Conservation (phyloP, 257 asterid genomes). For the Petrea volubilis region DNA sequence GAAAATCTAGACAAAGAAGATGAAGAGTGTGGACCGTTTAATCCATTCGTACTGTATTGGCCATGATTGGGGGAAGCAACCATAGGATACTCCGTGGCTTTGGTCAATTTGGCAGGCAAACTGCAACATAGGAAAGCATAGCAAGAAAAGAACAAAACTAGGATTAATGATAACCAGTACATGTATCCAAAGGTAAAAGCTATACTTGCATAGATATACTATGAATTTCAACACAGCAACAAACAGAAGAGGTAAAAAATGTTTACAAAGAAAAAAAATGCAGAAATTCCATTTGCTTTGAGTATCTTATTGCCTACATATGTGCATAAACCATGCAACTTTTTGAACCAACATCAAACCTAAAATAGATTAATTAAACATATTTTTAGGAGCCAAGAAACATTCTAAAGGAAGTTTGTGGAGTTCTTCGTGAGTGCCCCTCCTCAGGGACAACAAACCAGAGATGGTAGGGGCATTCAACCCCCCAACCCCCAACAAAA, state of each 20-base stretch:
- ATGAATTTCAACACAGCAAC: not conserved
- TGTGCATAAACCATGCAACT: not conserved
- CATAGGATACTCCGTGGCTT: constrained; percentile 42
- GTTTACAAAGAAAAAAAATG: not conserved
- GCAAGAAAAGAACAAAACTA: constrained; percentile 10
- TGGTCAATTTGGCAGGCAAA: constrained; percentile 49
- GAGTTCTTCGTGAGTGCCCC: not conserved
- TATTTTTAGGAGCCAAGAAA: not conserved
- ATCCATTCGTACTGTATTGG: constrained; percentile 21
- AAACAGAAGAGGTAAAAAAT: not conserved
- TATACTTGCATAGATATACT: not conserved
- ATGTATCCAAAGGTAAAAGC: not conserved
- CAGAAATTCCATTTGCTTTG: not conserved
- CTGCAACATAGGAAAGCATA: constrained; percentile 37
- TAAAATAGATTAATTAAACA: not conserved
- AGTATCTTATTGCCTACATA: not conserved
- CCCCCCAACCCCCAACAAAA: too few relatives aligned
- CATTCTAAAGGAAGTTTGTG: not conserved
- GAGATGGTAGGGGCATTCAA: too few relatives aligned
- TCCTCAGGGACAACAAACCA: too few relatives aligned
- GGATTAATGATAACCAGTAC: not conserved
- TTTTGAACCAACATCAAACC: not conserved
- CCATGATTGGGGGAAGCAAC: constrained; percentile 41
- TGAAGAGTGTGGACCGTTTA: constrained; percentile 31
- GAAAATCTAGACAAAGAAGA: constrained; percentile 50